Conservation (phyloP, 805 yeast species). For the Ogataea salicorniae region DNA sequence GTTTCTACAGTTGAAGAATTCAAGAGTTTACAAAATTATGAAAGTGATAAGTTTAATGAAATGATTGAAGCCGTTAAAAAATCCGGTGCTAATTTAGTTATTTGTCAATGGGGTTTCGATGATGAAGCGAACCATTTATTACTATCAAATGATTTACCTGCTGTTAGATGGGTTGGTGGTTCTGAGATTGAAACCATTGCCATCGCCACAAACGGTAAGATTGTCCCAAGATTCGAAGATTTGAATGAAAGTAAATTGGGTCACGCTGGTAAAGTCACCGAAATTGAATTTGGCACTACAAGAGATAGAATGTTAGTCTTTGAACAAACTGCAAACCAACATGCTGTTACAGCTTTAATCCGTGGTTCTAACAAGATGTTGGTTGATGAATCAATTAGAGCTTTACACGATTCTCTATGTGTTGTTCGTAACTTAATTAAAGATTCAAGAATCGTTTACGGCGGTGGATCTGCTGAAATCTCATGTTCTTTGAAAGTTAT, state of each 20-base stretch:
- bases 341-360: conserved; percentile 87
- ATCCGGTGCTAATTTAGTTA: conserved; percentile 92
- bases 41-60: conserved; percentile 81
- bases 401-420: conserved; percentile 93
- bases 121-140: conserved; percentile 96
- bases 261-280: conserved; percentile 76
- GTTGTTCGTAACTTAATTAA: conserved; percentile 93
- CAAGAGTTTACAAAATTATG: conserved; percentile 83
- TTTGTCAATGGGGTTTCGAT: conserved; percentile 99
- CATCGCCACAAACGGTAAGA: conserved; percentile 94
- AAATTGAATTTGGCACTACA: conserved; percentile 93
- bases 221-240: conserved; percentile 96
- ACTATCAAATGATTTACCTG: conserved; percentile 83
- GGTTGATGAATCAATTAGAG: conserved; percentile 94
- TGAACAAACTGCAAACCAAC: conserved; percentile 80
- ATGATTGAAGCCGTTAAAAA: conserved; percentile 85
- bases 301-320: conserved; percentile 93
- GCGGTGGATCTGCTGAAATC: conserved; percentile 98
- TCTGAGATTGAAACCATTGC: conserved; percentile 94
- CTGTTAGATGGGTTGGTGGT: conserved; percentile 99
- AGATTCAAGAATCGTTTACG: conserved; percentile 94
- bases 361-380: conserved; percentile 98
- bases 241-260: conserved; percentile 79
- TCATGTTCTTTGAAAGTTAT: conserved; percentile 88
- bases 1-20: conserved; percentile 93